A percentile compares a stretch with the other conserved stretches of the same genome.
Evolutionary conservation across 2,329 filamentous ascomycete genomes (phyloP).

Genomic region (Xylariales sp.): DNA sequence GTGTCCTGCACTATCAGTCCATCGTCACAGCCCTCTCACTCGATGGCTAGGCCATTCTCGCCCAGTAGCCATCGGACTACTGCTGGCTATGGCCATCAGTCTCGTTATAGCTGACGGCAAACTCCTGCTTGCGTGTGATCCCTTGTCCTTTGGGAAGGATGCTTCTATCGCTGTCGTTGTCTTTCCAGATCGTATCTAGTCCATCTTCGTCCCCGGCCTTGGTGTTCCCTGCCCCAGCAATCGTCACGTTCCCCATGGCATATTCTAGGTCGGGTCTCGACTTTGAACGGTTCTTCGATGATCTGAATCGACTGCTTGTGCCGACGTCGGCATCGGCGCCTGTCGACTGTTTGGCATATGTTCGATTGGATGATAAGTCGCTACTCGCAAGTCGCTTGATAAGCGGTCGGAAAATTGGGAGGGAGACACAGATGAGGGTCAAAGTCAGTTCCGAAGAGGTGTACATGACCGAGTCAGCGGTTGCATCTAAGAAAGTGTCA

Average conservation of each 20-base stretch:
- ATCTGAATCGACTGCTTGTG: neutral
- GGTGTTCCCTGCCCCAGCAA: neutral
- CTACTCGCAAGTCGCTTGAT: conserved; percentile 1
- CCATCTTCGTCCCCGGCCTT: neutral
- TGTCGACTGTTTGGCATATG: neutral
- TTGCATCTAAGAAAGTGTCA: conserved; percentile 11
- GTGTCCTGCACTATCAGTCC: too few species aligned
- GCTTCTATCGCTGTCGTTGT: conserved; percentile 2
- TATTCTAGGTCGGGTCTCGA: neutral
- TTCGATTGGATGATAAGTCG: neutral
- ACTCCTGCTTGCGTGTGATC: conserved; percentile 5
- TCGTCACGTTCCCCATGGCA: neutral
- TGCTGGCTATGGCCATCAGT: too few species aligned
- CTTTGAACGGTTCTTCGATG: neutral
- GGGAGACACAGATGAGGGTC: conserved; percentile 15
- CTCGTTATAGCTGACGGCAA: conserved; percentile 4
- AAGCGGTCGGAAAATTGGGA: conserved; percentile 17
- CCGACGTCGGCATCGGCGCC: neutral
- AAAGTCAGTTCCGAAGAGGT: conserved; percentile 15
- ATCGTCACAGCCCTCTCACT: too few species aligned
- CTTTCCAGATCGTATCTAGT: neutral
- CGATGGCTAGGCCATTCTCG: too few species aligned
- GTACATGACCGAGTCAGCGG: conserved; percentile 14
- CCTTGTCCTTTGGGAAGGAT: neutral
- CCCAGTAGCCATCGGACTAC: too few species aligned